Base-by-base conservation (phyloP, 2,329 filamentous ascomycete genomes). In the Penicillium frequentans region DNA sequence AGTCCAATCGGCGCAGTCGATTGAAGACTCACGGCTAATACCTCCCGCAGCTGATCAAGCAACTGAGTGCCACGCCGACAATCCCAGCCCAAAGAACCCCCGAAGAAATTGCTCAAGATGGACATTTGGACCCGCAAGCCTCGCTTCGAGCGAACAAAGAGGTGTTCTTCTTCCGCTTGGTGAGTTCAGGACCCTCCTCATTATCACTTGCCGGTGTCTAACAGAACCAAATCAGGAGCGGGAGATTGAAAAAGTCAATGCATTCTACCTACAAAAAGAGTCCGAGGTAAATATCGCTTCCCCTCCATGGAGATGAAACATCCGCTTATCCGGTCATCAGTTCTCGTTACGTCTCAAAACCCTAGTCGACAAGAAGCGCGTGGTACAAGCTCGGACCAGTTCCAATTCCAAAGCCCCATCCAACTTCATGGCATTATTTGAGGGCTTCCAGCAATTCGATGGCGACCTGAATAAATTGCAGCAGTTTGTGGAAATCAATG, bases 401-500 rank as follows among this genome's bases (percentile, higher is more conserved):
- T 87, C 89, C 16, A 85, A 89, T 57, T 96, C 93, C 16, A 90
- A 95, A 75, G 85, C 91, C 16, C 96, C 95, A 1, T 91, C 93
- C 55, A 95, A 95, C 73, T 97, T 97, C 71, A 92, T 95, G 31
- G 95, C 93, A 0, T 82, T 99, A 21, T 91, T 98, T 72, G 95
- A 99, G 79, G 95, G 95, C 13, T 96, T 98, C 70, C 92, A 96
- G 67, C 91, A 98, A 74, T 99, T 99, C 73, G 93, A 93, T 70
- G 93, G 90, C 70, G 95, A 99, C 72, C 79, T 99, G 46, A 96
- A 96, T 79, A 99, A 99, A 77, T 84, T 99, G 16, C 92, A 86
- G 81, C 95, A 98, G 80, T 99, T 98, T 75, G 92, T 99, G 63
- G 93, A 98, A 75, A 90, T 98, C 72, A 99, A 99, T 72, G 93